Base-by-base conservation (phyloP, 1,284 basidiomycete species). In the Pseudozyma sp. region DNA sequence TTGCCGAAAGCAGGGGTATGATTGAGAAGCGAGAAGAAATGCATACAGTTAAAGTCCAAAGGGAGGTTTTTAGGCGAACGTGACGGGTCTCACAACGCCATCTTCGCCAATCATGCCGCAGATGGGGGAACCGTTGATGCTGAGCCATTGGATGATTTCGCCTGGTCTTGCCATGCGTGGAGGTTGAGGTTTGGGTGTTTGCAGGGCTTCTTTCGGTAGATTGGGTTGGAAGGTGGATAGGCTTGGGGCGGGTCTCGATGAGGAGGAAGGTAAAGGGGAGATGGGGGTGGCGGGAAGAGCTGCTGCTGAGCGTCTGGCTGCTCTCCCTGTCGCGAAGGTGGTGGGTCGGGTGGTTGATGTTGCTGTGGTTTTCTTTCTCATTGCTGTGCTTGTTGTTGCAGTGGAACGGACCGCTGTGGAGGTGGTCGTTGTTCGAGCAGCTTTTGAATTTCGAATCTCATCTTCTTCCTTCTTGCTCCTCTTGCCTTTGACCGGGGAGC, bases 91-190 rank as follows among this genome's bases (percentile, higher is more conserved):
- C 2, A 77, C 58, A 1, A 59, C 38, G 14, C 77, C 77, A 38
- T 79, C 72, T 38, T 58, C 58, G 16, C 69, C 75, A n/a, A 79
- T 64, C 45, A 79, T 58, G n/a, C 77, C 75, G 25, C 58, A 72
- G 39, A 79, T 79, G 43, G 77, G 77, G 5, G 67, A 71, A 12
- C 77, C 77, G 43, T 77, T 79, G 58, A 76, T 61, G 53, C 74
- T 77, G n/a, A 45, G 52, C 56, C 62, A 75, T 36, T 75, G 68
- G 40, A 79, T 62, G 43, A 62, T 35, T 48, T 79, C 77, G 16
- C 77, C 77, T n/a, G 68, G 59, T 38, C 56, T 60, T 18, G 77
- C 75, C 54, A 73, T 54, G 42, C 77, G 64, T 0, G 71, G 25
- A 31, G 25, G 39, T 40, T 40, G 39, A 40, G 39, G 65, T 57